phyloP scores from a whole-genome alignment of 1,139 yeast genomes.

The Lodderomyces elongisporus region DNA sequence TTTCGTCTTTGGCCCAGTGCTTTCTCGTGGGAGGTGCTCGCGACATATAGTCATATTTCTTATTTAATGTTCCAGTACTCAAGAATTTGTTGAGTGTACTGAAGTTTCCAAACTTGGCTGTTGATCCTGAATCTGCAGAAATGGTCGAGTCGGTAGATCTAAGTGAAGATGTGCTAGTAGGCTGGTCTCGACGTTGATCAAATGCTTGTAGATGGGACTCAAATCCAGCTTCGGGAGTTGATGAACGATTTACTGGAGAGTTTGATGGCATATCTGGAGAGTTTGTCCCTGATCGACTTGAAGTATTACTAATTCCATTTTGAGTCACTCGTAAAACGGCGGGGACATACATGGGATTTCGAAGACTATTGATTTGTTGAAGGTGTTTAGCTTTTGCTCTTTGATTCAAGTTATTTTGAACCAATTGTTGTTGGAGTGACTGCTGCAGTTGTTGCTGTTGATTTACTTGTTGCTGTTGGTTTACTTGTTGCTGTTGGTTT shows the following conservation, averaged over 20 bases:
- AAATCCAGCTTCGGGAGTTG: conserved; percentile 8
- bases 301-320: conserved; percentile 10
- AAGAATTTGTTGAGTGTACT: conserved; percentile 6
- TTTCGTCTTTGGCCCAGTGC: conserved; percentile 79
- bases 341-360: conserved; percentile 84
- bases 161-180: conserved; percentile 24
- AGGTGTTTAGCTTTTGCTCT: conserved; percentile 21
- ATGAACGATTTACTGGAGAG: conserved; percentile 5
- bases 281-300: conserved; percentile 12
- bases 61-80: conserved; percentile 10
- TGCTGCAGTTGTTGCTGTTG: conserved; percentile 9
- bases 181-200: conserved; percentile 5
- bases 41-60: conserved; percentile 26
- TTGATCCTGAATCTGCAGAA: conserved; percentile 26
- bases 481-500: conserved; percentile 10
- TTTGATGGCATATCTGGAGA: conserved; percentile 59
- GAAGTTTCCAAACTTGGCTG: conserved; percentile 12
- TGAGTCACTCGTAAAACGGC: conserved; percentile 69
- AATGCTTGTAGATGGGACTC: conserved; percentile 12
- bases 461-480: conserved; percentile 10
- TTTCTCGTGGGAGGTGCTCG: conserved; percentile 51
- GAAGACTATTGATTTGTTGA: conserved; percentile 64
- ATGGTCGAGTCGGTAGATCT: conserved; percentile 33
- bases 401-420: conserved; percentile 8
- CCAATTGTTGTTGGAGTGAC: conserved; percentile 10